phyloP scores from a whole-genome alignment of 345 rosid species.

The Pelargonium nanum region DNA sequence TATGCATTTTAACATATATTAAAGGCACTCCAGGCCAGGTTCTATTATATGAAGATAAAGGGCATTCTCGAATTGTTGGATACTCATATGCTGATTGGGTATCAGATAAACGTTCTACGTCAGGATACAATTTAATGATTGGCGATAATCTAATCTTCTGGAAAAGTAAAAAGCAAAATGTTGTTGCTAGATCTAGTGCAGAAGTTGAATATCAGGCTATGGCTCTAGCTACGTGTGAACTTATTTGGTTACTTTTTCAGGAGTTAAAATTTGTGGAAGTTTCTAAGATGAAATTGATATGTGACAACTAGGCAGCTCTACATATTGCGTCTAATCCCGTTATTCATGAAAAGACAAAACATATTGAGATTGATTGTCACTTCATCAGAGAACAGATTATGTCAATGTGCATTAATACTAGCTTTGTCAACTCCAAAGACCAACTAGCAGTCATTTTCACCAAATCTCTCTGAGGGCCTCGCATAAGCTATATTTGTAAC shows the following conservation, averaged over 20 bases:
- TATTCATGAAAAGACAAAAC: background rate
- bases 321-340: background rate
- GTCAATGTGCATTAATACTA: background rate
- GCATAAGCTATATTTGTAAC: background rate
- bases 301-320: background rate
- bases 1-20: too few species aligned
- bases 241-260: background rate
- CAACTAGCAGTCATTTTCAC: background rate
- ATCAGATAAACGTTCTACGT: background rate
- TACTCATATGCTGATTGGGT: too few species aligned
- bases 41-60: too few species aligned
- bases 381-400: background rate
- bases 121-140: background rate
- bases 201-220: background rate
- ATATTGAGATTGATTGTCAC: background rate
- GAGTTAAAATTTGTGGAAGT: background rate
- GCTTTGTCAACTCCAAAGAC: background rate
- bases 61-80: too few species aligned
- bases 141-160: background rate
- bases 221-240: background rate
- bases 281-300: background rate
- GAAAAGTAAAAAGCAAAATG: background rate
- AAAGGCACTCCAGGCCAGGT: too few species aligned
- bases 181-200: background rate
- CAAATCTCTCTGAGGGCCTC: background rate